These are phyloP conservation scores for Carnegiea gigantea DNA, from an alignment of 179 eudicot genomes.

Conservation along the genomic window DNA sequence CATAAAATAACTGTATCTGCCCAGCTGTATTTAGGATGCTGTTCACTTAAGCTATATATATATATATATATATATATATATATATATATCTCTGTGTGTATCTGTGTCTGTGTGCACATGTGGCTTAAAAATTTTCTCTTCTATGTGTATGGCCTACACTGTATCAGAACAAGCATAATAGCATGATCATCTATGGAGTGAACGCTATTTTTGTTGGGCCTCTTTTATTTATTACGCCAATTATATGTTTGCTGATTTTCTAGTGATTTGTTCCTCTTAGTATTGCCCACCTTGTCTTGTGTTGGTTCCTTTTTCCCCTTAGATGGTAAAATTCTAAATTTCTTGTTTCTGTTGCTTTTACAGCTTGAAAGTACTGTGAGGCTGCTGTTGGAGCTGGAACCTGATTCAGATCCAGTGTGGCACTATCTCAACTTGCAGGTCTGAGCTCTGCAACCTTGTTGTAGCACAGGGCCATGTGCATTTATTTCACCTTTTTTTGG, in stretches of 20 bases:
- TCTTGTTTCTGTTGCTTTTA: constrained; percentile 27
- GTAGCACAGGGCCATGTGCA: neutral
- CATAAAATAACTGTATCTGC: neutral
- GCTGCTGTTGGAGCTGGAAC: constrained; percentile 95
- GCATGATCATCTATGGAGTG: constrained; percentile 10
- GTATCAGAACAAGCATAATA: neutral
- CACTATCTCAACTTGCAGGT: constrained; percentile 96
- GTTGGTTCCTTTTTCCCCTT: neutral
- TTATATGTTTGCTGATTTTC: constrained; percentile 4
- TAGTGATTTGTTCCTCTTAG: neutral
- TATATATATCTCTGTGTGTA: neutral
- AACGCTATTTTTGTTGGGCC: neutral
- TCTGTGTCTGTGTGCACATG: neutral
- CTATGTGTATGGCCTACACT: neutral
- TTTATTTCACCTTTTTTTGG: neutral
- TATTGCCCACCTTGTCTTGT: neutral
- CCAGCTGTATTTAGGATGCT: neutral
- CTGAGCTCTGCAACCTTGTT: constrained; percentile 25
- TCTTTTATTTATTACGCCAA: neutral
- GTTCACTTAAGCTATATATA: neutral
- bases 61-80: too few relatives aligned
- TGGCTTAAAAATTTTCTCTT: neutral
- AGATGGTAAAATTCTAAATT: neutral
- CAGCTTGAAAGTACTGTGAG: constrained; percentile 97
- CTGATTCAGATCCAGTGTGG: constrained; percentile 98